These are phyloP conservation scores for Scedosporium apiospermum DNA, from an alignment of 2,329 filamentous ascomycete species.

Conservation along the genomic window DNA sequence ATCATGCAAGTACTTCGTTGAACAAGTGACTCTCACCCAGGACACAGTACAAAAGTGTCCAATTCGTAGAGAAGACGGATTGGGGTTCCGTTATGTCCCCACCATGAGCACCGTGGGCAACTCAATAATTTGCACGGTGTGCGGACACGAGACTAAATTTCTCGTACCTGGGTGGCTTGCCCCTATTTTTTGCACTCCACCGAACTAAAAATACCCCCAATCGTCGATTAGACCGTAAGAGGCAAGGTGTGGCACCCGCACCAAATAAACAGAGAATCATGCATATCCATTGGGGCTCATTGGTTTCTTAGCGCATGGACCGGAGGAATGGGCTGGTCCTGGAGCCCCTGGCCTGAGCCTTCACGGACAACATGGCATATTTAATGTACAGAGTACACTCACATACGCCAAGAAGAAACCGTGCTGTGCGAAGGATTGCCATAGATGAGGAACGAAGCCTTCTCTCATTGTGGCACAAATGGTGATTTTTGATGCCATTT, in stretches of 20 bases:
- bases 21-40: background rate
- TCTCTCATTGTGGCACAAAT: too few species aligned
- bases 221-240: background rate
- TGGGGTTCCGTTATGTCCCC: background rate
- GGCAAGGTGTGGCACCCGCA: background rate
- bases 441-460: too few species aligned
- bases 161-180: constrained; percentile 1
- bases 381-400: too few species aligned
- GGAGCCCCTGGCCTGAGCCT: background rate
- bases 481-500: too few species aligned
- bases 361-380: background rate
- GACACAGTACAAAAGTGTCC: background rate
- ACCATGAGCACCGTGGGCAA: background rate
- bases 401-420: too few species aligned
- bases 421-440: too few species aligned
- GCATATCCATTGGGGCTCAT: constrained; percentile 4
- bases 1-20: background rate
- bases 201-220: constrained; percentile 3
- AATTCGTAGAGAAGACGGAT: background rate
- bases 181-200: background rate
- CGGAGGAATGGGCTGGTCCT: background rate
- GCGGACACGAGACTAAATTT: background rate
- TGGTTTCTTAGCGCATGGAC: background rate
- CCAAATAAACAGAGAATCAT: constrained; percentile 7
- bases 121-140: background rate